Evolutionary conservation across 495 filamentous ascomycete genomes (phyloP).

Genomic region (Podospora didyma): DNA sequence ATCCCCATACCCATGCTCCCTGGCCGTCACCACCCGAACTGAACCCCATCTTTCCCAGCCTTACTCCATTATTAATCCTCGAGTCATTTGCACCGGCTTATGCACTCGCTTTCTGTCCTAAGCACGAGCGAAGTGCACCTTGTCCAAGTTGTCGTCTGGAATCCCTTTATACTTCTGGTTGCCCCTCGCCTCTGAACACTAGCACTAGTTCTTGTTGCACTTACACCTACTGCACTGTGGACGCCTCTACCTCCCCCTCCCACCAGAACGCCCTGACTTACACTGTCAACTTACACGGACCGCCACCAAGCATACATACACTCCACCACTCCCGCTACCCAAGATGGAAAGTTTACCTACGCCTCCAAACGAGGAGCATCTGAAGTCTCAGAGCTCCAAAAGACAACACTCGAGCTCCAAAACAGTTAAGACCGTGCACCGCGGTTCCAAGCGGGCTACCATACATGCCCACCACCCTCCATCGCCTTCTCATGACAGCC

Average conservation of each 20-base stretch:
- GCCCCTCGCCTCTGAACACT: slow-evolving; percentile 1
- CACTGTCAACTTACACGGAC: background rate
- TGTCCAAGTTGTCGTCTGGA: slow-evolving; percentile 2
- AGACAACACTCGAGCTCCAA: slow-evolving; percentile 22
- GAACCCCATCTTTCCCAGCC: slow-evolving; percentile 8
- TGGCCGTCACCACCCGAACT: background rate
- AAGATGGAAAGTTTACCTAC: slow-evolving; percentile 44
- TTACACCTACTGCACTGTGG: slow-evolving; percentile 2
- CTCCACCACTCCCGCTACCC: slow-evolving; percentile 9
- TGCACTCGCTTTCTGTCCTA: slow-evolving; percentile 10
- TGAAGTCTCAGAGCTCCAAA: slow-evolving; percentile 25
- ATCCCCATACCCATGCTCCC: slow-evolving; percentile 3
- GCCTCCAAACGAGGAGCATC: slow-evolving; percentile 42
- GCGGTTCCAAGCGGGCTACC: slow-evolving; percentile 26
- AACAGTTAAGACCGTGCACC: slow-evolving; percentile 27
- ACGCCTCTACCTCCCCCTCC: slow-evolving; percentile 1
- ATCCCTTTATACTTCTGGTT: slow-evolving; percentile 5
- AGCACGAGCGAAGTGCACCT: background rate
- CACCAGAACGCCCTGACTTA: background rate
- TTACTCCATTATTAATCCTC: slow-evolving; percentile 23
- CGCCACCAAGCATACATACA: background rate
- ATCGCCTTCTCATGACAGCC: slow-evolving; percentile 24
- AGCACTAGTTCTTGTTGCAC: slow-evolving; percentile 4
- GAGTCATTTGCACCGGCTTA: slow-evolving; percentile 19
- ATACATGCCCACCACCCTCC: slow-evolving; percentile 26